Conservation (phyloP, 2,329 filamentous ascomycete species). For the Albifimbria verrucaria region DNA sequence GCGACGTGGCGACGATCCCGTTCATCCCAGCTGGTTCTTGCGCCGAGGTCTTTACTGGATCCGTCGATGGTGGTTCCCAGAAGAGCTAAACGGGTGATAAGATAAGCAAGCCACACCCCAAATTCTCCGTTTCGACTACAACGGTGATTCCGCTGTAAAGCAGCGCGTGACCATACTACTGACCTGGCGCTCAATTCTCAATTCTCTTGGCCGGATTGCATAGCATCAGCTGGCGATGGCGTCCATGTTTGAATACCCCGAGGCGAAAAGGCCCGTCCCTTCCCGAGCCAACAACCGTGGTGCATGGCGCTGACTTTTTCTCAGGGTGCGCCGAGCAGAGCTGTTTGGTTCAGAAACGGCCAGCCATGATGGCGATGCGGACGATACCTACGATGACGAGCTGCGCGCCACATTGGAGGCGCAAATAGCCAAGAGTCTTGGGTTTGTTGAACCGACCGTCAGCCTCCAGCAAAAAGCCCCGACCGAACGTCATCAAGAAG, state of each 20-base stretch:
- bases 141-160: background rate
- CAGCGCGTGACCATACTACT: background rate
- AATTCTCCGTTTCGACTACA: background rate
- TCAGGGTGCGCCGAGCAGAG: constrained; percentile 54
- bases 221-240: too few species aligned
- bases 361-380: constrained; percentile 19
- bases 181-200: background rate
- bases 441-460: constrained; percentile 28
- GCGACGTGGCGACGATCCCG: background rate
- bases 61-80: background rate
- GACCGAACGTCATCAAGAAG: background rate
- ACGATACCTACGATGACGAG: constrained; percentile 32
- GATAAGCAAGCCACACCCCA: background rate
- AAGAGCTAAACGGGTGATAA: background rate
- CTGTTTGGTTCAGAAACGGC: constrained; percentile 36
- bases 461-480: background rate
- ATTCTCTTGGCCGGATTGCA: too few species aligned
- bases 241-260: constrained; percentile 25
- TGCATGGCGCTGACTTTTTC: constrained; percentile 53
- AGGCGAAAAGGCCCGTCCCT: constrained; percentile 27
- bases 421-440: constrained; percentile 44
- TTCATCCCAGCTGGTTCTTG: background rate
- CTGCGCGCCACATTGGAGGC: constrained; percentile 43
- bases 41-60: constrained; percentile 1
- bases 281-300: constrained; percentile 29